Evolutionary conservation across 2,329 filamentous ascomycete species (phyloP).

Genomic region (Xylaria sp.): DNA sequence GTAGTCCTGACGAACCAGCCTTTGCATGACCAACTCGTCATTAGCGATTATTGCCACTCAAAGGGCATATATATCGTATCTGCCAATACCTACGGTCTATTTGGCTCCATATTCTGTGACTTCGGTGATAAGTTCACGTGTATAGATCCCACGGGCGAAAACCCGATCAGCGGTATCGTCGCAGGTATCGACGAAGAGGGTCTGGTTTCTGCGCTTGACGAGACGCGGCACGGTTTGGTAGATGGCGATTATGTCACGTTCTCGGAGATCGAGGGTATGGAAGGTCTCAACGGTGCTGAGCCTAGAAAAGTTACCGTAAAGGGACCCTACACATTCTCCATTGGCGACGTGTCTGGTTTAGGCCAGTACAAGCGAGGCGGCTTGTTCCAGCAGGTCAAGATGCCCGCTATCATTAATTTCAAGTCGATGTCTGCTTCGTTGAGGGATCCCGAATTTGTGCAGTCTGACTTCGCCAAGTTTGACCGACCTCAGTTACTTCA

Average conservation of each 20-base stretch:
- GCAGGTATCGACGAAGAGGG: slow-evolving; percentile 91
- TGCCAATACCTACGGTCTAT: slow-evolving; percentile 91
- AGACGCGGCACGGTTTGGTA: slow-evolving; percentile 93
- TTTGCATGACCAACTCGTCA: slow-evolving; percentile 80
- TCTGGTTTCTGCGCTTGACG: slow-evolving; percentile 90
- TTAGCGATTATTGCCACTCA: slow-evolving; percentile 92
- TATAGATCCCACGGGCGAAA: slow-evolving; percentile 90
- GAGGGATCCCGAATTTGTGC: slow-evolving; percentile 87
- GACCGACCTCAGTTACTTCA: slow-evolving; percentile 94
- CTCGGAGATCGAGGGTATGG: slow-evolving; percentile 92
- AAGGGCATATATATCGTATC: slow-evolving; percentile 93
- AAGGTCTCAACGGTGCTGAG: slow-evolving; percentile 81
- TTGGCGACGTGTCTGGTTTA: slow-evolving; percentile 88
- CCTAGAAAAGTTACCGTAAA: slow-evolving; percentile 94
- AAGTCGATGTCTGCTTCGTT: slow-evolving; percentile 81
- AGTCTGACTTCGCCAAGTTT: slow-evolving; percentile 98
- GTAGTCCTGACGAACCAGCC: slow-evolving; percentile 89
- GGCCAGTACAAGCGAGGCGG: slow-evolving; percentile 90
- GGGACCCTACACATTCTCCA: slow-evolving; percentile 96
- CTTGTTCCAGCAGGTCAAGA: slow-evolving; percentile 95
- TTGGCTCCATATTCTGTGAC: slow-evolving; percentile 96
- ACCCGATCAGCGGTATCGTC: slow-evolving; percentile 86
- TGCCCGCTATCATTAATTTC: slow-evolving; percentile 94
- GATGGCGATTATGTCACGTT: slow-evolving; percentile 98
- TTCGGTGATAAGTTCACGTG: slow-evolving; percentile 95